Evolutionary conservation across 1,284 basidiomycete genomes (phyloP).

Genomic region (Leccinum colubrinum): DNA sequence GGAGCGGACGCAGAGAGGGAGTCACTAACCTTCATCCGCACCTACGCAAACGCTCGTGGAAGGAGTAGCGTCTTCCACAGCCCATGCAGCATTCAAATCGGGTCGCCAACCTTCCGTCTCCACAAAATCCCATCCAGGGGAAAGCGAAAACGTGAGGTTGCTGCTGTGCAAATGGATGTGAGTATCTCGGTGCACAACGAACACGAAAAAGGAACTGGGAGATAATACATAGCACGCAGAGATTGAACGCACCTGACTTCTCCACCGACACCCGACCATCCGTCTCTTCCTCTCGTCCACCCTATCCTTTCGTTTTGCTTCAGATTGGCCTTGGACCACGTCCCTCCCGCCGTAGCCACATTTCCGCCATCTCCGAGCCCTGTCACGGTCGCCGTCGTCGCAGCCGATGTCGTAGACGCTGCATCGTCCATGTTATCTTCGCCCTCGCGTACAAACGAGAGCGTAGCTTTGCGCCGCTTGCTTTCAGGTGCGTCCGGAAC

Average conservation of each 20-base stretch:
- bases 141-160: slow-evolving; percentile 72
- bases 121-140: slow-evolving; percentile 68
- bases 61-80: neutral
- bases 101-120: slow-evolving; percentile 73
- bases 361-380: neutral
- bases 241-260: slow-evolving; percentile 60
- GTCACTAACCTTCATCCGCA: slow-evolving; percentile 16
- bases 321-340: slow-evolving; percentile 61
- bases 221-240: neutral
- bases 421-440: slow-evolving; percentile 25
- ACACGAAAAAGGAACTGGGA: neutral
- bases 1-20: neutral
- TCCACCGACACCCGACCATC: slow-evolving; percentile 60
- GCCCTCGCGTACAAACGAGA: neutral
- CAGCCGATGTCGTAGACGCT: neutral
- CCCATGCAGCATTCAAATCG: slow-evolving; percentile 46
- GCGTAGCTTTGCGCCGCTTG: slow-evolving; percentile 18
- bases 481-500: neutral
- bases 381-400: neutral
- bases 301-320: slow-evolving; percentile 51
- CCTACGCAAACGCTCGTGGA: slow-evolving; percentile 32
- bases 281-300: slow-evolving; percentile 73
- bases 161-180: slow-evolving; percentile 44
- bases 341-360: slow-evolving; percentile 29
- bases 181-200: neutral